A percentile compares a stretch with the other conserved stretches of the same genome.
These are phyloP conservation scores for Carex arenaria DNA, from an alignment of 202 grass and related monocot genomes.

Conservation along the genomic window DNA sequence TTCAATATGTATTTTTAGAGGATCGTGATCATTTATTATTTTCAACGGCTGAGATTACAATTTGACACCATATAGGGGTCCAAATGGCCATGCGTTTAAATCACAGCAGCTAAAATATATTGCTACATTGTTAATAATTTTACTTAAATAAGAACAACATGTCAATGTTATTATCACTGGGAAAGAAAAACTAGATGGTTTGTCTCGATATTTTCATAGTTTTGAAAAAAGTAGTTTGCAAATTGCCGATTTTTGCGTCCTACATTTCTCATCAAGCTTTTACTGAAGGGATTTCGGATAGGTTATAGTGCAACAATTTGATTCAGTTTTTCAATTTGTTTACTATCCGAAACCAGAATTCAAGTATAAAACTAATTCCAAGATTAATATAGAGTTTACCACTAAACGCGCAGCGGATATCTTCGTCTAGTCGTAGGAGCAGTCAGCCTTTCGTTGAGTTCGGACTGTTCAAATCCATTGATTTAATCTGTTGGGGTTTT, in stretches of 20 bases:
- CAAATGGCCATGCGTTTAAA: neutral
- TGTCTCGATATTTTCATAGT: neutral
- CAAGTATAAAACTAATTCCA: too few relatives aligned
- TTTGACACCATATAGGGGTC: neutral
- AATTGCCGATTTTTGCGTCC: neutral
- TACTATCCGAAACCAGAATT: too few relatives aligned
- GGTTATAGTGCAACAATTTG: too few relatives aligned
- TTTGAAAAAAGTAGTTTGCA: neutral
- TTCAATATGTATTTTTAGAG: neutral
- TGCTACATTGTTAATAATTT: neutral
- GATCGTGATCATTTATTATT: neutral
- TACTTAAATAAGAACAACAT: neutral
- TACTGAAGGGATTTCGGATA: too few relatives aligned
- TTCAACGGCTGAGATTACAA: neutral
- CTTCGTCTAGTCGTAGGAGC: too few relatives aligned
- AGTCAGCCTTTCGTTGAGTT: too few relatives aligned
- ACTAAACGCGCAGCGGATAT: too few relatives aligned
- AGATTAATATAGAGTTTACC: too few relatives aligned
- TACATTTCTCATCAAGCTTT: neutral
- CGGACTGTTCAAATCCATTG: too few relatives aligned
- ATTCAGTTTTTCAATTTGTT: too few relatives aligned
- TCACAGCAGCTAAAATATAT: neutral
- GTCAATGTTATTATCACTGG: neutral
- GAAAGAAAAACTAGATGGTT: neutral
- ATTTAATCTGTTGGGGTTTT: too few relatives aligned